Conservation (phyloP, 75 land plant species). For the Azolla pinnata region DNA sequence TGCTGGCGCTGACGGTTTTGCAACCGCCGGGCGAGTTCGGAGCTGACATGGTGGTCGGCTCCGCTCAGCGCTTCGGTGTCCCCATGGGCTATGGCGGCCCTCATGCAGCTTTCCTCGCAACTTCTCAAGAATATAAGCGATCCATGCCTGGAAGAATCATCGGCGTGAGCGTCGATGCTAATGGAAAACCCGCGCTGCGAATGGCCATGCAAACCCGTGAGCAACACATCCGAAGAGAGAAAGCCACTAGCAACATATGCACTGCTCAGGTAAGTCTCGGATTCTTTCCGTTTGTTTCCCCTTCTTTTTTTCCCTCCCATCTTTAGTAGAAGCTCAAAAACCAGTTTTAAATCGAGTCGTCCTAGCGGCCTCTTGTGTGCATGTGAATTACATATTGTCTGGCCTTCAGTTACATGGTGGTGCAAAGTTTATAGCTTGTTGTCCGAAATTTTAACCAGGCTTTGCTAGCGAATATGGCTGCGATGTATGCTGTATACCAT, state of each 20-base stretch:
- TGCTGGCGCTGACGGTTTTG: slow-evolving; percentile 74
- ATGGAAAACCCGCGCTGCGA: slow-evolving; percentile 83
- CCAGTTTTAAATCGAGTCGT: no score
- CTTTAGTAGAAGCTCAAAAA: no score
- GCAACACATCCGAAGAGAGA: slow-evolving; percentile 91
- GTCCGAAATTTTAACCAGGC: no score
- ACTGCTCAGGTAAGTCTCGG: slow-evolving; percentile 86
- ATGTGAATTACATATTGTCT: no score
- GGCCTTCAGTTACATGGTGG: no score
- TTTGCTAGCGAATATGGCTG: slow-evolving; percentile 94
- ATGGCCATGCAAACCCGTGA: slow-evolving; percentile 99
- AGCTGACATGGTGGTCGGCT: slow-evolving; percentile 89
- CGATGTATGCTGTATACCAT: slow-evolving; percentile 98
- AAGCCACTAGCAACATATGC: slow-evolving; percentile 99
- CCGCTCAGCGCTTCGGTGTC: slow-evolving; percentile 97
- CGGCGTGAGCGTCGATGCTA: slow-evolving; percentile 88
- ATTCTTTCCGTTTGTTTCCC: no score
- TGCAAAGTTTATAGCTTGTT: no score
- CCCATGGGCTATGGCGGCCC: slow-evolving; percentile 99
- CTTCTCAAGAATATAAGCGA: slow-evolving; percentile 95
- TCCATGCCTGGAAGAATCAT: slow-evolving; percentile 97
- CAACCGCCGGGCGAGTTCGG: slow-evolving; percentile 96
- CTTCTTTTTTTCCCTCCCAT: no score
- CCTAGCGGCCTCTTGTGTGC: no score
- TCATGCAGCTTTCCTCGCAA: slow-evolving; percentile 95